Evolutionary conservation across 2,329 filamentous ascomycete species (phyloP), one percentile per base, ranked within the genome.

Genomic region (Colletotrichum somersetense): DNA sequence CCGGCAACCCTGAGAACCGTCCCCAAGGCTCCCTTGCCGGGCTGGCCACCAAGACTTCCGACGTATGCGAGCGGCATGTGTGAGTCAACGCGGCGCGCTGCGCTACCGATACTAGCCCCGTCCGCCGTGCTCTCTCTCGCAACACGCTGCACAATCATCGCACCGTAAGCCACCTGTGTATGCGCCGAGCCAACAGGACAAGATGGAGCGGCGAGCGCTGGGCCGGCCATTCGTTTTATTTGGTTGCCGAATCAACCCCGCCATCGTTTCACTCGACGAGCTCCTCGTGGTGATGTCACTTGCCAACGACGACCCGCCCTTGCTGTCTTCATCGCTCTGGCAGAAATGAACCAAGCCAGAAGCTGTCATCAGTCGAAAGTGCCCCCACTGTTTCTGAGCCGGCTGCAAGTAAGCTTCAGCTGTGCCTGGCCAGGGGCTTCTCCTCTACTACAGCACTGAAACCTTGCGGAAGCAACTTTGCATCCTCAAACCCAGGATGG

Each of bases 31-130:
- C 11, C n/a, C 26, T 56, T 26, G 30, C 30, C 42, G n/a, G 56
- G 26, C 57, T 57, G 44, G 68, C n/a, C 65, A 55, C 50, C 68
- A 50, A 50, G 50, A 61, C 33, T 50, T 57, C 18, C 57, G 53
- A 42, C 35, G 57, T 57, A 71, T 68, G 68, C 57, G 58, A 62
- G 68, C 64, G 64, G 64, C 63, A 44, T 10, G 33, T 57, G 64
- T 63, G 68, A 67, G 57, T 71, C 68, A 68, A 68, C 64, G 50
- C 52, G 57, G 35, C 20, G 33, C 33, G 57, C 52, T 58, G 57
- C 64, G 42, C 68, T 71, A 58, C 68, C 50, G 35, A 6, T 38
- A 62, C 68, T 71, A 71, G 68, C 56, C 62, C 50, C 42, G 46
- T 53, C 30, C 35, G 59, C 33, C 35, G 59, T 70, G 53, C 46